Evolutionary conservation across 257 asterid species (phyloP), one percentile per base, ranked within the genome.

Genomic region (Lavandula angustifolia): DNA sequence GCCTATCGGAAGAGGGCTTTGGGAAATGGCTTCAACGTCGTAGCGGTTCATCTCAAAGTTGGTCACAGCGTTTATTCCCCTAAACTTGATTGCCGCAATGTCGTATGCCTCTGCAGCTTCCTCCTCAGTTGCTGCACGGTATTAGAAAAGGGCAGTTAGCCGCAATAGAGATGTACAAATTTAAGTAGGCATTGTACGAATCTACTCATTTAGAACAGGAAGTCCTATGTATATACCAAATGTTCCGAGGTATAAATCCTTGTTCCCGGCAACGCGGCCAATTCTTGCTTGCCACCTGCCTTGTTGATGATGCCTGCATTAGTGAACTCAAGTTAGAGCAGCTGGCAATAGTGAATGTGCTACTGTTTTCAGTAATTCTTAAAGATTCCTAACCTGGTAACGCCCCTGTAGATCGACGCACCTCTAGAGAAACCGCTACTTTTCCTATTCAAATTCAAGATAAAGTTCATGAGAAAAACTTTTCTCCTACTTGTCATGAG

Each of bases 261-360:
- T 89, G 46, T 92, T 89, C 64, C 97, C 97, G 0, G 99, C 96
- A 57, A 92, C 99, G 3, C 99, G 96, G 7, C 99, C 99, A 4
- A 94, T 94, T 71, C 99, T 79, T 11, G 99, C 99, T 66, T 94
- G 99, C 99, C 99, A 94, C 0, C 99, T 83, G 10, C 97, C 99
- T 82, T 94, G 99, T 46, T 94, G 99, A 68, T 91, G 99, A 81
- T 94, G 98, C 88, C 99, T 94, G 84, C 73, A 68, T 8, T 51
- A 22, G 41, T 22, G 27, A 22, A 22, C 50, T 10, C 48, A n/a
- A n/a, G n/a, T n/a, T n/a, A n/a, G n/a, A n/a, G n/a, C n/a, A n/a
- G n/a, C n/a, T n/a, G 10, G 46, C 12, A 38, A 41, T 7, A 7
- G 17, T 2, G 9, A 12, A 47, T 40, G n/a, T 9, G 10, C 46